Percentiles rank a stretch among this genome's conserved stretches.
phyloP scores from a whole-genome alignment of 2,329 filamentous ascomycete species.

The Diplodia scrobiculata region DNA sequence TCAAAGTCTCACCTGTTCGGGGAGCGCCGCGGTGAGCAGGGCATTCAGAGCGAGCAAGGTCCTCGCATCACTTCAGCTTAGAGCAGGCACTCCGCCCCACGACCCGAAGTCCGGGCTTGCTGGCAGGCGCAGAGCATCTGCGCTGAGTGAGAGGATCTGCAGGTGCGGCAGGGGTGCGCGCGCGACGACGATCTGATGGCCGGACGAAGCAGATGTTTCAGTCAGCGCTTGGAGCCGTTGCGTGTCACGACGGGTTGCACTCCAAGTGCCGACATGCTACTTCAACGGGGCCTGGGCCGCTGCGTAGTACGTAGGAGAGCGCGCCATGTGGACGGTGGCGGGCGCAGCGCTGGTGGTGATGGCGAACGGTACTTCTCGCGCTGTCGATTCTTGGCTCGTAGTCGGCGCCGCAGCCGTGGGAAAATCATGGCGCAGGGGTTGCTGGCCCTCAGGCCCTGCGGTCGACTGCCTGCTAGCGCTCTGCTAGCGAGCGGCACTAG shows the following conservation, averaged over 20 bases:
- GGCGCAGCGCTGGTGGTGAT: not conserved
- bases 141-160: slow-evolving; percentile 24
- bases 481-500: not conserved
- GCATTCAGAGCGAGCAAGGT: slow-evolving; percentile 1
- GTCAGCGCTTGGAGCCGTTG: slow-evolving; percentile 13
- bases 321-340: too few relatives aligned
- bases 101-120: slow-evolving; percentile 18
- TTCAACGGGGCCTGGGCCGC: not conserved
- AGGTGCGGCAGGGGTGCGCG: not conserved
- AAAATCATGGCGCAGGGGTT: not conserved
- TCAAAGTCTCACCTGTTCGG: slow-evolving; percentile 19
- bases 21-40: not conserved
- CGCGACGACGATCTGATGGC: not conserved
- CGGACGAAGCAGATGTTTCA: not conserved
- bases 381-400: not conserved
- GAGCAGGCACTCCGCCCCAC: slow-evolving; percentile 19
- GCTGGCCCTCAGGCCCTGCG: not conserved
- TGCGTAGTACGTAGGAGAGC: too few relatives aligned
- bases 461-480: not conserved
- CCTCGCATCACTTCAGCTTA: slow-evolving; percentile 20
- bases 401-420: not conserved
- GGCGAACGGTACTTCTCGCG: not conserved
- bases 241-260: not conserved
- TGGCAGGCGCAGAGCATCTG: not conserved
- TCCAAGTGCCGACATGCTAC: not conserved